Evolutionary conservation across 495 filamentous ascomycete genomes (phyloP), one percentile per base, ranked within the genome.

Genomic region (Gamarada debralockiae): DNA sequence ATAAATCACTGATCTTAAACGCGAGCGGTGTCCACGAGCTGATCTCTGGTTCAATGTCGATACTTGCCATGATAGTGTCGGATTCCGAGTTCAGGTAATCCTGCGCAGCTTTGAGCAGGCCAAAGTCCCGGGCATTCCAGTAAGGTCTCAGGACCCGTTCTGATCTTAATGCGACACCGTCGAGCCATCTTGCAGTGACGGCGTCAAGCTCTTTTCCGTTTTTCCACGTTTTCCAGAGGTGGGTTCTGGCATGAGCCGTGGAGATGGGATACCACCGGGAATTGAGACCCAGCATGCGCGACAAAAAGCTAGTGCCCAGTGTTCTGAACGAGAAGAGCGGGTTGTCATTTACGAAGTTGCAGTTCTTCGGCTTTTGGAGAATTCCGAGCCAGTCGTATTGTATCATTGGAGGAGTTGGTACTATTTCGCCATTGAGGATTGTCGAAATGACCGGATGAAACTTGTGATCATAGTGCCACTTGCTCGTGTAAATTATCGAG

Each of bases 151-250:
- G 72, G 1, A 80, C 67, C 8, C 67, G 66, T 15, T 85, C 80
- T 48, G 69, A 61, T 10, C 82, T 70, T 2, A 85, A 62, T 7
- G 81, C 67, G 17, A 71, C 69, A 58, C 85, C 82, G 55, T 85
- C 82, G 59, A 85, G 74, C 80, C 80, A 84, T 46, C 81, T 73
- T 17, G 78, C 72, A 27, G 73, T 74, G 17, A 85, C 73, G 15
- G 75, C 82, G 45, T 85, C 82, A 13, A 85, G 67, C 25, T 76
- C 74, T 18, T 67, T 63, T 3, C 71, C 68, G n/a, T 76, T 73
- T 51, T 81, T 83, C 82, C 82, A 85, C 3, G 73, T 70, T 49
- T 80, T 79, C 82, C 82, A 85, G 33, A 85, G 75, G 57, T 82
- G 62, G 0, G 82, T 82, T 12, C 82, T 69, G 52, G 79, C 70